Evolutionary conservation across 176 grass and related monocot genomes (phyloP).

Genomic region (Eragrostis nindensis): DNA sequence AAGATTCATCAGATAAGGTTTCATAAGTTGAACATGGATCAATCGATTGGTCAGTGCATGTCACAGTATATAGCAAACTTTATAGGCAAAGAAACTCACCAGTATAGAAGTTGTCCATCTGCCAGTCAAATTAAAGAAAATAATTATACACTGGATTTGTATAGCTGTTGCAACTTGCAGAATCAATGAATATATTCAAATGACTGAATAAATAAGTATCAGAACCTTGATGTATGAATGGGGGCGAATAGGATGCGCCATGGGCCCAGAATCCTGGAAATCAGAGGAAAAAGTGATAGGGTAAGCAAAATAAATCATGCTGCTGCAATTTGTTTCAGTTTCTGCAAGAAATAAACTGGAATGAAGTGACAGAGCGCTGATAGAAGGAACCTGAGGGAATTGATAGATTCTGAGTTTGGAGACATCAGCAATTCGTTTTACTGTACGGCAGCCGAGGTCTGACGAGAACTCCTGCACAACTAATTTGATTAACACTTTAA

Average conservation of each 20-base stretch:
- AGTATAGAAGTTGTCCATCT: constrained; percentile 99
- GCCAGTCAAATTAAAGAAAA: constrained; percentile 54
- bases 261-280: constrained; percentile 94
- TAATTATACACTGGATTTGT: constrained; percentile 29
- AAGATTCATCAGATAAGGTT: constrained; percentile 45
- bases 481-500: constrained; percentile 23
- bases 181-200: constrained; percentile 41
- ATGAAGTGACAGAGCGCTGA: constrained; percentile 26
- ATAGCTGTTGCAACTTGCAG: neutral
- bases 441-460: constrained; percentile 85
- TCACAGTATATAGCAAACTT: constrained; percentile 21
- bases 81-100: constrained; percentile 50
- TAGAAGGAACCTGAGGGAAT: constrained; percentile 86
- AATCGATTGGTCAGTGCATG: constrained; percentile 3
- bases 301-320: constrained; percentile 38
- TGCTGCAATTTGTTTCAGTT: constrained; percentile 15
- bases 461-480: constrained; percentile 91
- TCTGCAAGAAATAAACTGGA: constrained; percentile 28
- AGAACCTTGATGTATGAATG: constrained; percentile 98
- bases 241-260: constrained; percentile 97
- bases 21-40: constrained; percentile 12
- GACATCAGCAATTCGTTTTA: constrained; percentile 95
- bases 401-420: constrained; percentile 94
- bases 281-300: constrained; percentile 39
- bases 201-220: constrained; percentile 19